Conservation (phyloP, 148 eudicot genomes). For the Vaccinium macrocarpon region DNA sequence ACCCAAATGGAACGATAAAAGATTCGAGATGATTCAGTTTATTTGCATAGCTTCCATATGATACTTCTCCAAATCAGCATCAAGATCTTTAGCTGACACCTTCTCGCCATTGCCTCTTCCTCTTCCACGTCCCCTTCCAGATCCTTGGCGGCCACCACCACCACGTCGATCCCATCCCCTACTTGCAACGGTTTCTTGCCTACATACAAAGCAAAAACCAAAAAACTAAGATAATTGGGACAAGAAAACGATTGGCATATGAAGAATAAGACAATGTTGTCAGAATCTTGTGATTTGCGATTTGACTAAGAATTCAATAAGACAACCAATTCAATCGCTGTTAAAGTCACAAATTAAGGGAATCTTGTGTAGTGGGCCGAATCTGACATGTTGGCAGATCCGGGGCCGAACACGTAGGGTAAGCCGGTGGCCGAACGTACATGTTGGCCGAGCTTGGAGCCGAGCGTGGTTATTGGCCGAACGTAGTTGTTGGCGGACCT, state of each 20-base stretch:
- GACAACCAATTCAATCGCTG: background rate
- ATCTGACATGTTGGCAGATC: too few species aligned
- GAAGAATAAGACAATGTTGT: background rate
- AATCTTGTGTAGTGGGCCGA: background rate
- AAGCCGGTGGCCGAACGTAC: too few species aligned
- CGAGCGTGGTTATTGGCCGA: too few species aligned
- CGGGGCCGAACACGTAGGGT: too few species aligned
- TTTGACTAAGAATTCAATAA: background rate
- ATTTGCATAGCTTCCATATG: conserved; percentile 21
- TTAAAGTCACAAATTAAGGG: background rate
- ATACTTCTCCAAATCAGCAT: conserved; percentile 35
- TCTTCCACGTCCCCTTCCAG: conserved; percentile 30
- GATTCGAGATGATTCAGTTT: conserved; percentile 7
- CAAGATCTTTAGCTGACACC: conserved; percentile 30
- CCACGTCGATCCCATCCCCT: conserved; percentile 29
- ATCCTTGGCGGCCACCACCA: conserved; percentile 21
- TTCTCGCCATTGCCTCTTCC: conserved; percentile 23
- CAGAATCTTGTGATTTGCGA: background rate
- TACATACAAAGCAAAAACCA: conserved; percentile 9
- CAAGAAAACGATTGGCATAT: background rate
- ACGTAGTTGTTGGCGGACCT: too few species aligned
- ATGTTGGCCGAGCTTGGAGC: too few species aligned
- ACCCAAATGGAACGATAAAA: background rate
- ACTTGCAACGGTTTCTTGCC: conserved; percentile 24
- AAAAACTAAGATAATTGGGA: background rate